Evolutionary conservation across 192 early-diverging fungal genomes (phyloP), one percentile per base, ranked within the genome.

Genomic region (Geranomyces michiganensis): DNA sequence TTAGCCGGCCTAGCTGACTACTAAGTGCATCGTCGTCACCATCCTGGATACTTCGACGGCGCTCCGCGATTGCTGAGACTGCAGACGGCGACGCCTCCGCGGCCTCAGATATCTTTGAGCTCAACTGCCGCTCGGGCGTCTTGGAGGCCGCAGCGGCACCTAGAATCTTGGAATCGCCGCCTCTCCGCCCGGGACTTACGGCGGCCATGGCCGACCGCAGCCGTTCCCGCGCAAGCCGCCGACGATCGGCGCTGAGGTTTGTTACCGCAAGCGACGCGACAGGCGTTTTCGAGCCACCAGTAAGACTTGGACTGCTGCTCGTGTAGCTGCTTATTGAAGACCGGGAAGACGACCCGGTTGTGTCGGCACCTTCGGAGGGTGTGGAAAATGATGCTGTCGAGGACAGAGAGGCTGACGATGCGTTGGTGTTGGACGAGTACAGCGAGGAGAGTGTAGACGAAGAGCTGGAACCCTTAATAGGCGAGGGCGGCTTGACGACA

Each of bases 181-280:
- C 43, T 43, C 26, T 45, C 29, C 58, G 58, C 17, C 31, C 58
- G 10, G 58, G 31, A 60, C 58, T 60, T 9, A 70, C 56, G 26
- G 68, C 55, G 19, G 68, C 68, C 68, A 70, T 60, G 29, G 68
- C 68, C 13, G 48, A 51, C 55, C 68, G 53, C 56, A 70, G 44
- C 41, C 56, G 30, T 26, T 56, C 68, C 26, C 68, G 15, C 15
- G 68, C 68, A 30, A 22, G 21, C 30, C 43, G 30, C 43, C 68
- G 24, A 8, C 68, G 29, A 5, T 70, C 68, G 32, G 68, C 68
- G 33, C 41, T 29, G 5, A 70, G 17, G 19, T 19, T 70, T 49
- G 59, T 24, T 12, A 29, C 17, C 6, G 59, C 29, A 19, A n/a
- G 29, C 19, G 33, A 12, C 5, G 19, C 59, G 27, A 9, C 33